These are phyloP conservation scores for Fusarium sarcochroum DNA, from an alignment of 2,329 filamentous ascomycete species.

Conservation along the genomic window DNA sequence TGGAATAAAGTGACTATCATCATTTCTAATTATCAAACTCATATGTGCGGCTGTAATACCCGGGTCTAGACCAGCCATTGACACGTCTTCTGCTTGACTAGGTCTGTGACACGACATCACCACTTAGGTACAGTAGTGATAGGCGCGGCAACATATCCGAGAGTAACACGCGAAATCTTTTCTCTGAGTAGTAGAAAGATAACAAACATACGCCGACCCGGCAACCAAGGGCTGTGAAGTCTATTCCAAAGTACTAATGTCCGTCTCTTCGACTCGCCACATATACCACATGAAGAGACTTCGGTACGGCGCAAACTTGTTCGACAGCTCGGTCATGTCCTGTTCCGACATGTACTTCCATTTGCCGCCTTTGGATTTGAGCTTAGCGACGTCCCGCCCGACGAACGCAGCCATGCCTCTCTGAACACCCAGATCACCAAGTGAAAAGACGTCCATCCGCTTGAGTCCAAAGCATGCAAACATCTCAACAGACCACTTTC, in stretches of 20 bases:
- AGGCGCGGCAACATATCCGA: slow-evolving; percentile 7
- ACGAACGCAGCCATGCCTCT: slow-evolving; percentile 91
- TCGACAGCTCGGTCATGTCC: slow-evolving; percentile 89
- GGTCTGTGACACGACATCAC: slow-evolving; percentile 39
- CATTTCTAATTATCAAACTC: slow-evolving; percentile 8
- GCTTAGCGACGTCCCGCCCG: slow-evolving; percentile 84
- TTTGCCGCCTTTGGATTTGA: slow-evolving; percentile 86
- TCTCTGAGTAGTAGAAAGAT: slow-evolving; percentile 5
- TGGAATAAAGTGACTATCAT: slow-evolving; percentile 4
- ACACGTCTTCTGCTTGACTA: slow-evolving; percentile 8
- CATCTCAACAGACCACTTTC: slow-evolving; percentile 96
- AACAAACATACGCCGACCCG: slow-evolving; percentile 34
- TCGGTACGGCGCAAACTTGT: slow-evolving; percentile 87
- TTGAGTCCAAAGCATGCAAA: slow-evolving; percentile 97
- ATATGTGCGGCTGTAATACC: slow-evolving; percentile 8
- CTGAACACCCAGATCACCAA: slow-evolving; percentile 94
- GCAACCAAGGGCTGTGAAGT: slow-evolving; percentile 23
- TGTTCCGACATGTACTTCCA: slow-evolving; percentile 98
- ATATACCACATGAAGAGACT: slow-evolving; percentile 99
- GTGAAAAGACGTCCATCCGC: slow-evolving; percentile 92
- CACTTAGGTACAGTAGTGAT: slow-evolving; percentile 2
- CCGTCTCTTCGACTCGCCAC: slow-evolving; percentile 89
- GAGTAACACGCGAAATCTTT: slow-evolving; percentile 17
- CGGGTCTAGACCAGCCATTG: slow-evolving; percentile 24
- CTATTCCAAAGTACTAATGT: slow-evolving; percentile 73